Base-by-base conservation (phyloP, 192 early-diverging fungal genomes). In the Backusella luteola region DNA sequence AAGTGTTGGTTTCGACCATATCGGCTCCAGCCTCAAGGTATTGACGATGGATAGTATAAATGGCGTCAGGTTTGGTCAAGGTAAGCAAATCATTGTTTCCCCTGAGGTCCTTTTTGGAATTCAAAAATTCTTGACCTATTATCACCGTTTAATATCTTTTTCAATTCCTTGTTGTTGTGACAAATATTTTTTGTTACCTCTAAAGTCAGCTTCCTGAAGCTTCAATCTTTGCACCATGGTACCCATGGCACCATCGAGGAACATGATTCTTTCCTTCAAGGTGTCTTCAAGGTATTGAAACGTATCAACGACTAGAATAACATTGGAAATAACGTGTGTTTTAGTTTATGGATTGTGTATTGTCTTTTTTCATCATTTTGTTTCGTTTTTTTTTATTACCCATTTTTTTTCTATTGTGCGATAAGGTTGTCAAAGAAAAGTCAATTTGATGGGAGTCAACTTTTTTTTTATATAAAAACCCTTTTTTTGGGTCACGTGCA, bases 1-100 rank as follows among this genome's bases (percentile, higher is more conserved):
- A 98, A n/a, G 97, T 97, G 86, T 98, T 98, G 41, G 97, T 97
- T 84, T 97, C 97, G 59, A 98, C 84, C 85, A 98, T 91, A 80
- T 98, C 97, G 7, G 95, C 84, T 15, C 97, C 97, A 34, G 97
- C 94, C 42, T 93, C 89, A 35, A 98, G 85, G 84, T 98, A 98
- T 82, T 92, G 85, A 73, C 89, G 87, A 87, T 98, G 97, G 81
- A 98, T 98, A 36, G 85, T 84, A 79, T 94, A 92, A 77, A 98
- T 94, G 19, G 93, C 90, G 71, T 97, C 90, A 59, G 96, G 94
- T 81, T 94, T 92, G 1, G 97, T 97, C 38, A 98, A 82, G 19
- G 95, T 94, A 77, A 98, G 86, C 84, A 98, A 82, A 81, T 98
- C 97, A 84, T 98, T 98, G 89, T 98, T 98, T 44, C 97, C 97